Conservation (phyloP, 2,329 filamentous ascomycete species). For the Dothideomycetes sp. region DNA sequence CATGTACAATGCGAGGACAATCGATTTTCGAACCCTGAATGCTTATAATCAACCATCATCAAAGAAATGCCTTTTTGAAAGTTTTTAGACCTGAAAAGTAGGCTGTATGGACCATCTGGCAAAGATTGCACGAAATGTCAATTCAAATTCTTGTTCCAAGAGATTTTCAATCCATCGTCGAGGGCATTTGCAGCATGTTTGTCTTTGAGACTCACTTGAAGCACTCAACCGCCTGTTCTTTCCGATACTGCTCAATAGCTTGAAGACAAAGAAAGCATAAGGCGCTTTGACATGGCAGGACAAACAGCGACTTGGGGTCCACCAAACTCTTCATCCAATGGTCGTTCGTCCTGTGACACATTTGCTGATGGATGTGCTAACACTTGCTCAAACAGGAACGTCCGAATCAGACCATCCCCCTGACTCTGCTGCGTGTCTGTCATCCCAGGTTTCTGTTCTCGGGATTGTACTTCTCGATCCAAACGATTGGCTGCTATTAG, state of each 20-base stretch:
- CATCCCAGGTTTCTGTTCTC: conserved; percentile 1
- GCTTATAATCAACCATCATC: background rate
- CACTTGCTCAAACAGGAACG: conserved; percentile 8
- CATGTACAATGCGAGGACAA: conserved; percentile 23
- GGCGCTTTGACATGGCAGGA: conserved; percentile 13
- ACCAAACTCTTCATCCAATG: too few relatives aligned
- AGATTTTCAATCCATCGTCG: background rate
- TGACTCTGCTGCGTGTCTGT: conserved; percentile 4
- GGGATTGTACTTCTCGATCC: too few relatives aligned
- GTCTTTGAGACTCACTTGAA: conserved; percentile 10
- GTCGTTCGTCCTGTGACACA: too few relatives aligned
- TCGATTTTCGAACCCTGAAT: conserved; percentile 15
- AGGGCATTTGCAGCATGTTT: conserved; percentile 10
- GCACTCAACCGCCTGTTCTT: conserved; percentile 15
- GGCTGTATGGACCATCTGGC: too few relatives aligned
- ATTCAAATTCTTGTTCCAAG: too few relatives aligned
- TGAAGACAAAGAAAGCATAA: conserved; percentile 8
- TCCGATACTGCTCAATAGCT: conserved; percentile 1
- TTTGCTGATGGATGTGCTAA: too few relatives aligned
- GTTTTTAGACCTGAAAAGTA: background rate
- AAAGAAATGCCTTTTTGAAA: background rate
- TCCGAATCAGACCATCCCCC: conserved; percentile 5
- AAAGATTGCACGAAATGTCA: too few relatives aligned
- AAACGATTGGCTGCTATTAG: too few relatives aligned
- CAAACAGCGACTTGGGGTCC: conserved; percentile 11